phyloP scores from a whole-genome alignment of 345 rosid genomes.

The Eucalyptus sideroxylon region DNA sequence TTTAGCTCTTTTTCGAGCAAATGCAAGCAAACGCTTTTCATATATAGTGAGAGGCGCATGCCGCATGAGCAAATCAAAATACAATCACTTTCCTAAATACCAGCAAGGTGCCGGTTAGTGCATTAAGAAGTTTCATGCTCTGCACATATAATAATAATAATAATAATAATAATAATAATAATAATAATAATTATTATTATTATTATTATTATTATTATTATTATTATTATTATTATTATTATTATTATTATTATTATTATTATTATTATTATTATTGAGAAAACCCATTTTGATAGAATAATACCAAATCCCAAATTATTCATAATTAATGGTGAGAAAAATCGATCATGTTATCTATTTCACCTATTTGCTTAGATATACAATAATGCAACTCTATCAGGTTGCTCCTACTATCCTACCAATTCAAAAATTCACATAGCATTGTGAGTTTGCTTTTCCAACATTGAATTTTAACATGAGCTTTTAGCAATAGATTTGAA shows the following conservation, averaged over 20 bases:
- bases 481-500: not conserved
- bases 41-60: not conserved
- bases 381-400: not conserved
- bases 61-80: not conserved
- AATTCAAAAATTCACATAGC: not conserved
- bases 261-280: not conserved
- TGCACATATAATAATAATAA: too few species aligned
- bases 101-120: not conserved
- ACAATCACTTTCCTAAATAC: not conserved
- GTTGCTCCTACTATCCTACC: not conserved
- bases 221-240: too few species aligned
- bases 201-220: too few species aligned
- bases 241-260: too few species aligned
- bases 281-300: not conserved
- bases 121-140: not conserved
- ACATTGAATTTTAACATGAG: not conserved
- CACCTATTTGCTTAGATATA: not conserved
- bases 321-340: not conserved
- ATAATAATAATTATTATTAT: too few species aligned
- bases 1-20: too few species aligned
- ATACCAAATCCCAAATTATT: not conserved
- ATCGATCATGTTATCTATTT: not conserved
- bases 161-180: too few species aligned
- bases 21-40: too few species aligned
- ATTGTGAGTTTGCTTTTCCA: not conserved